A percentile compares a stretch with the other conserved stretches of the same genome.
These are phyloP conservation scores for Tillandsia fasciculata DNA, from an alignment of 176 grass and related monocot species.

Conservation along the genomic window DNA sequence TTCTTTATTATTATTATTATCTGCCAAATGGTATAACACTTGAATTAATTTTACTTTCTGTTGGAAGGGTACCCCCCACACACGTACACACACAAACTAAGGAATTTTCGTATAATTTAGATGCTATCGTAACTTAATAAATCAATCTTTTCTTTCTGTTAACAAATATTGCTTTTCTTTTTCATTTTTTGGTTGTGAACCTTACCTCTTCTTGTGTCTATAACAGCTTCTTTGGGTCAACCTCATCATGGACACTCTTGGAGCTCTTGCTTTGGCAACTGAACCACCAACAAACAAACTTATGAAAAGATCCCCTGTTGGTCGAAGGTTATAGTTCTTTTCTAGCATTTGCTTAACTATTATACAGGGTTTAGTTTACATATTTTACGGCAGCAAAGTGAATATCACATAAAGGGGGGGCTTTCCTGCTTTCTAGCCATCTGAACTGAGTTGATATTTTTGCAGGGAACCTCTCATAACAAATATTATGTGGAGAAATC, in stretches of 20 bases:
- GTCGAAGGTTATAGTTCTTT: conserved; percentile 46
- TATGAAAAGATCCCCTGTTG: conserved; percentile 71
- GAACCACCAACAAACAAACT: conserved; percentile 85
- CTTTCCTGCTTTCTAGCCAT: conserved; percentile 4
- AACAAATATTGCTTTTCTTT: background rate
- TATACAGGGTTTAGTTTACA: background rate
- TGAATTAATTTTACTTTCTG: too few relatives aligned
- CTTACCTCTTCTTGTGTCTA: conserved; percentile 4
- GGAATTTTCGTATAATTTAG: background rate
- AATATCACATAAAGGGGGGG: conserved; percentile 1
- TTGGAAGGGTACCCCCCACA: background rate
- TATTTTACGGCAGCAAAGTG: background rate
- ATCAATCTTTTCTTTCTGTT: conserved; percentile 22
- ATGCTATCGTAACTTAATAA: conserved; percentile 3
- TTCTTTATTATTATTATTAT: too few relatives aligned
- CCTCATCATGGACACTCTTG: conserved; percentile 98
- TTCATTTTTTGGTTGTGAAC: background rate
- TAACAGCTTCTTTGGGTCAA: conserved; percentile 97
- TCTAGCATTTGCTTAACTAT: conserved; percentile 4
- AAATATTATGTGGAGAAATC: conserved; percentile 99
- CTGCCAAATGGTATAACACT: too few relatives aligned
- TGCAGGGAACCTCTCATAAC: conserved; percentile 73
- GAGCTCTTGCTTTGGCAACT: conserved; percentile 92
- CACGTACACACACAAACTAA: background rate
- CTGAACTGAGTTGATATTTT: conserved; percentile 12